phyloP scores from a whole-genome alignment of 768 basidiomycete genomes.

The Boletus reticulatus region DNA sequence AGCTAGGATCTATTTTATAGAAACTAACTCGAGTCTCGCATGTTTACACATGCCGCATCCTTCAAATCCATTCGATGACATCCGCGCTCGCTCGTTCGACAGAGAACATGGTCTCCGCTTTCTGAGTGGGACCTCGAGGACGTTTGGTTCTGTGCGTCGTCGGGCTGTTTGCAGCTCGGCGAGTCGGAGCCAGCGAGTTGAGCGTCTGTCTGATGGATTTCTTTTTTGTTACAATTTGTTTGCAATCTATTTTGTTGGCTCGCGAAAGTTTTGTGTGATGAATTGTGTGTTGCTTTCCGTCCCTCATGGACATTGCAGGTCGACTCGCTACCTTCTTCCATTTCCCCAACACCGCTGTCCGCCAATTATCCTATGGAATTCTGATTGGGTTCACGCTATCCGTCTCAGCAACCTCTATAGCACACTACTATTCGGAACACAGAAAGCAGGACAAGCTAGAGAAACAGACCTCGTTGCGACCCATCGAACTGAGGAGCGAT shows the following conservation, averaged over 20 bases:
- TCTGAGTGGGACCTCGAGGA: conserved; percentile 50
- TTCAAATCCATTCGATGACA: conserved; percentile 74
- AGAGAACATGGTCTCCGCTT: conserved; percentile 53
- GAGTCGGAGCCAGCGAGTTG: conserved; percentile 47
- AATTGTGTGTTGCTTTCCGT: background rate
- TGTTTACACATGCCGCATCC: conserved; percentile 73
- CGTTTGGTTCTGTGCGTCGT: conserved; percentile 47
- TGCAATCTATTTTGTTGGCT: background rate
- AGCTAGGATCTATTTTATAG: conserved; percentile 80
- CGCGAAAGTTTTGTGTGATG: background rate
- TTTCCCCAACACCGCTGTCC: conserved; percentile 24
- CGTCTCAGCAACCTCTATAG: conserved; percentile 63
- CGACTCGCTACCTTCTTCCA: conserved; percentile 18
- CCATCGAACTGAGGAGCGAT: conserved; percentile 71
- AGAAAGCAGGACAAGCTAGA: conserved; percentile 38
- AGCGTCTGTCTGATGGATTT: conserved; percentile 65
- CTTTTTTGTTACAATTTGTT: background rate
- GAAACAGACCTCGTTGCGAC: conserved; percentile 41
- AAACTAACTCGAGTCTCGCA: conserved; percentile 79
- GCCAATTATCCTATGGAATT: conserved; percentile 49
- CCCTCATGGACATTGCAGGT: conserved; percentile 10
- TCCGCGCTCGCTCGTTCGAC: conserved; percentile 61
- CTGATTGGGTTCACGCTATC: conserved; percentile 78
- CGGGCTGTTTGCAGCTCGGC: conserved; percentile 28
- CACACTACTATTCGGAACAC: conserved; percentile 50